Base-by-base conservation (phyloP, 1,139 yeast species). In the Saccharomyces hybrid region DNA sequence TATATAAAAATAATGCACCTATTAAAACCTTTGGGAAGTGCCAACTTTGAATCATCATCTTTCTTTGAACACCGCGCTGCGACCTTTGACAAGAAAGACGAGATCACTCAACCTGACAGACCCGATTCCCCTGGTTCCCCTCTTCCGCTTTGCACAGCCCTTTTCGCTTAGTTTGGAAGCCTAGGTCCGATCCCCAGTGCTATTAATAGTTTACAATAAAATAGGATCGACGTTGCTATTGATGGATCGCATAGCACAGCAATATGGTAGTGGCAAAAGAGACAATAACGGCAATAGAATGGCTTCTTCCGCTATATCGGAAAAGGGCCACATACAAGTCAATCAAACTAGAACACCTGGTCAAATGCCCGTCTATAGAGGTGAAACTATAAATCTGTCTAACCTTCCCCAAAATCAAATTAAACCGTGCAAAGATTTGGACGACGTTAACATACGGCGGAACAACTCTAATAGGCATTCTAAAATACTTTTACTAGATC, bases 221-320 rank as follows among this genome's bases (percentile, higher is more conserved):
- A 38, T 38, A 38, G 25, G 44, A 38, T 38, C 44, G 25, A 38
- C 44, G 44, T 16, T 8, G 3, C 13, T 16, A 38, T 38, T 38
- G n/a, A 38, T 38, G 44, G 44, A 38, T 6, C 44, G 44, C 25
- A 38, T 38, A 38, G 44, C 44, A 38, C 44, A 38, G 44, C 44
- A 38, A 11, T 38, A 38, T 16, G n/a, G 44, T 38, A 38, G 25
- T 38, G 44, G 44, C 23, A 38, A 38, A 38, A 38, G 44, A 38
- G 44, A 38, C 13, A 38, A 20, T 8, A 16, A 38, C 44, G 44
- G 44, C 6, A 38, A 38, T 16, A 38, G 44, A 3, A 38, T 38
- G 44, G 13, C 44, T 13, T 38, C 44, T 16, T 16, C 25, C 16
- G 44, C 16, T 16, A 38, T 38, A 38, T 38, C 44, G 23, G 44